These are phyloP conservation scores for Pichia exigua DNA, from an alignment of 805 yeast genomes.

Conservation along the genomic window DNA sequence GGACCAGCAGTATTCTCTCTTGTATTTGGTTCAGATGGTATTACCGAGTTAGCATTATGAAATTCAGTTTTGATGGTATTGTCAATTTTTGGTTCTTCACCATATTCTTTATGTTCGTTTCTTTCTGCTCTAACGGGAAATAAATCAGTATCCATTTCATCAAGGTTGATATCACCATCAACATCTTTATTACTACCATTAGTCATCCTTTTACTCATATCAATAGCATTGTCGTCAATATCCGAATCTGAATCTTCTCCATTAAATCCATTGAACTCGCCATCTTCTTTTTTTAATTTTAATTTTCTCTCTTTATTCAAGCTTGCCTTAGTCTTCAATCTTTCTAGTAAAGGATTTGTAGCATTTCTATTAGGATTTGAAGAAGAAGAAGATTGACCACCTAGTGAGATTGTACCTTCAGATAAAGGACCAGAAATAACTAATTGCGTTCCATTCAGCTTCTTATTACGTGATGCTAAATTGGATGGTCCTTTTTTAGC, in stretches of 20 bases:
- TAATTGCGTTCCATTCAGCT: slow-evolving; percentile 43
- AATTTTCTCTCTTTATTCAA: slow-evolving; percentile 1
- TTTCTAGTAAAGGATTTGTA: slow-evolving; percentile 33
- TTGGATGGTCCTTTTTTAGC: neutral
- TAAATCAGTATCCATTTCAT: slow-evolving; percentile 44
- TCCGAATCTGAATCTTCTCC: slow-evolving; percentile 22
- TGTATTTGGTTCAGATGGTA: slow-evolving; percentile 17
- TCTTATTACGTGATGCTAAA: slow-evolving; percentile 23
- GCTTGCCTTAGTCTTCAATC: slow-evolving; percentile 6
- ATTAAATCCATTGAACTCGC: slow-evolving; percentile 1
- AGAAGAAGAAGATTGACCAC: slow-evolving; percentile 13
- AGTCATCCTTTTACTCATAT: slow-evolving; percentile 4
- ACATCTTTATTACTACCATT: neutral
- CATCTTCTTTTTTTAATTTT: slow-evolving; percentile 12
- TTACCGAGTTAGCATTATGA: slow-evolving; percentile 19
- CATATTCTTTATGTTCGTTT: slow-evolving; percentile 34
- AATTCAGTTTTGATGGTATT: slow-evolving; percentile 28
- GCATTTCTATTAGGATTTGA: slow-evolving; percentile 11
- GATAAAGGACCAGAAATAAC: slow-evolving; percentile 71
- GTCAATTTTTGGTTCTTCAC: slow-evolving; percentile 25
- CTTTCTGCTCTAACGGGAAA: slow-evolving; percentile 70
- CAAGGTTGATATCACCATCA: slow-evolving; percentile 18
- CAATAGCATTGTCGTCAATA: slow-evolving; percentile 25
- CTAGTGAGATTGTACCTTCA: slow-evolving; percentile 48
- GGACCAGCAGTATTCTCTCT: slow-evolving; percentile 18